Conservation (phyloP, 2,329 filamentous ascomycete genomes). For the Cladosporium colombiae region DNA sequence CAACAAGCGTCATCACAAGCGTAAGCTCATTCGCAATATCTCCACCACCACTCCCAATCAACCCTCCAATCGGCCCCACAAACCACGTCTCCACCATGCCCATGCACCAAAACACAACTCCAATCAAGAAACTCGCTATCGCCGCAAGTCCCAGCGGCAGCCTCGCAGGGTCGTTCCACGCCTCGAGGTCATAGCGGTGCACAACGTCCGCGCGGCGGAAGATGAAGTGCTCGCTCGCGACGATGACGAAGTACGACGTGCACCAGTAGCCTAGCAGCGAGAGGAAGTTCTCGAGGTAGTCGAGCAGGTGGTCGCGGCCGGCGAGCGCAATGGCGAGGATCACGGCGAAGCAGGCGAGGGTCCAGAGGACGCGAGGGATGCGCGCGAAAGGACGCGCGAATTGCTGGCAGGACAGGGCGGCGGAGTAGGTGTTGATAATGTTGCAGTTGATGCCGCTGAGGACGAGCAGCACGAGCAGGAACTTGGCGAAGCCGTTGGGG, state of each 20-base stretch:
- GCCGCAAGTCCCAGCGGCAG: slow-evolving; percentile 47
- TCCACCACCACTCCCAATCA: slow-evolving; percentile 58
- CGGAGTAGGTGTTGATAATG: slow-evolving; percentile 46
- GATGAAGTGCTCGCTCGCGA: slow-evolving; percentile 48
- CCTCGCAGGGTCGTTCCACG: slow-evolving; percentile 47
- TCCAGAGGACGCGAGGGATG: slow-evolving; percentile 54
- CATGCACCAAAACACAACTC: slow-evolving; percentile 51
- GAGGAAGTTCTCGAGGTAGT: slow-evolving; percentile 49
- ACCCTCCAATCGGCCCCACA: slow-evolving; percentile 57
- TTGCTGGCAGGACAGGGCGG: slow-evolving; percentile 49
- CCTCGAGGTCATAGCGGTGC: slow-evolving; percentile 47
- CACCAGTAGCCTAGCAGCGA: slow-evolving; percentile 51
- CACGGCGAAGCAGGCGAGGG: slow-evolving; percentile 45
- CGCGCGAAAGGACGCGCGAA: slow-evolving; percentile 52
- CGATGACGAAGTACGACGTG: slow-evolving; percentile 48
- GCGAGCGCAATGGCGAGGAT: slow-evolving; percentile 47
- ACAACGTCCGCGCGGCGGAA: slow-evolving; percentile 43
- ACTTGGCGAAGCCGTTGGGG: slow-evolving; percentile 51
- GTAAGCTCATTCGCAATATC: slow-evolving; percentile 59
- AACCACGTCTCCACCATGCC: slow-evolving; percentile 42
- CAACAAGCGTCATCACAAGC: slow-evolving; percentile 51
- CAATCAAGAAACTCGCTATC: slow-evolving; percentile 41
- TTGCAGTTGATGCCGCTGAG: slow-evolving; percentile 42
- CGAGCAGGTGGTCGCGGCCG: slow-evolving; percentile 44
- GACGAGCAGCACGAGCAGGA: slow-evolving; percentile 45